Base-by-base conservation (phyloP, 1,284 basidiomycete species). In the Sporisorium sorghi region DNA sequence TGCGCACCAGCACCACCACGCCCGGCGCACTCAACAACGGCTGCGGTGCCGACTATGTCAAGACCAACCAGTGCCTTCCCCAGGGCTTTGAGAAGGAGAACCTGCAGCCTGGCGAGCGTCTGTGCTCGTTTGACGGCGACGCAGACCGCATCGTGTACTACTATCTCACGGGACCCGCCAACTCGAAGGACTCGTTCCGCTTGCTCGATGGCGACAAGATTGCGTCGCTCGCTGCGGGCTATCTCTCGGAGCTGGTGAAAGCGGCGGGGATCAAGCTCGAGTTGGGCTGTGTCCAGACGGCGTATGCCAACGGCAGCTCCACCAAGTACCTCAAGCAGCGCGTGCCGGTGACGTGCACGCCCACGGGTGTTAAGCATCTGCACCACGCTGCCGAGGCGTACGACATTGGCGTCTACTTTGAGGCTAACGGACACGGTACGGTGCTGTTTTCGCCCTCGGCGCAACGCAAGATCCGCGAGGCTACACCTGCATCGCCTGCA, bases 191-290 rank as follows among this genome's bases (percentile, higher is more conserved):
- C 8, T 76, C 79, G n/a, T 99, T 99, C 88, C 91, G 90, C 74
- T 89, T 99, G 88, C 88, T 99, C 43, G 97, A 99, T 83, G 97
- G 97, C 5, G 97, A 99, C 87, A 99, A 99, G 88, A 99, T 99
- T 71, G 94, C 96, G 5, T 91, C 92, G 1, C 88, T 99, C 23
- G 93, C 94, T 6, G 93, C 96, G 4, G 91, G 93, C 47, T 98
- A 96, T 86, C 91, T 99, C 67, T 91, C 92, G 26, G 94, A 95
- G 68, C 89, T 97, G 11, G 92, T 97, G 73, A 92, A 79, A 37
- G 58, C 64, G 24, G 78, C 83, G 2, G 74, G 69, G 1, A 65
- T 84, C 26, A 72, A 81, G 40, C 66, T 84, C 51, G 64, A 82
- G 56, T 65, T 84, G 0, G 83, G 83, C 3, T 93, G 97, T 39